Evolutionary conservation across 106 monocot genomes (phyloP), one percentile per base, ranked within the genome.

Genomic region (Gastrodia elata): DNA sequence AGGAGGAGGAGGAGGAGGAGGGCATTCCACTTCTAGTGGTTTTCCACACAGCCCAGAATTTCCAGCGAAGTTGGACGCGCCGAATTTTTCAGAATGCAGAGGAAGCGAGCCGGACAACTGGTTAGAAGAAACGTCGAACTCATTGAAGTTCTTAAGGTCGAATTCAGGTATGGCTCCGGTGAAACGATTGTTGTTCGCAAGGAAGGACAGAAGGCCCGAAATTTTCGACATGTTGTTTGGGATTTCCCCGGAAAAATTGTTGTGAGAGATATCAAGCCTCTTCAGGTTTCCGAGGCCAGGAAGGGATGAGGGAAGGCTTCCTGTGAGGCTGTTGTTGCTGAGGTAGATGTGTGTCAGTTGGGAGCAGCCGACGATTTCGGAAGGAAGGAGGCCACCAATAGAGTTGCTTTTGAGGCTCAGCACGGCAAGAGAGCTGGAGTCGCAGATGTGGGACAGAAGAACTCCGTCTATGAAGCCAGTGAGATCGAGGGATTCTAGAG

Each of bases 211-310:
- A 4, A 87, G 76, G 13, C 84, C 81, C 0, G 82, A 79, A 49
- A 82, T 79, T 18, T 8, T 30, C 1, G 68, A 30, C 16, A 77
- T 18, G 36, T 75, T 80, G 8, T 71, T 55, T 1, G 84, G 87
- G 2, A 87, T 38, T 39, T 74, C 44, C 7, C 81, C 84, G 64
- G 79, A 81, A 72, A 87, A 87, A 16, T 44, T 59, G 77, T 87
- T 87, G 38, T 71, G 30, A 10, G 81, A 82, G 16, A 84, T 34
- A 64, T 82, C 70, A 22, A 87, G 61, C 59, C 58, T 38, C 61
- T 79, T 79, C 40, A 87, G 44, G 71, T 79, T 79, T 0, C 36
- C 74, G 6, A 87, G 73, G 16, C 8, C 8, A 8, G 74, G 24
- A 2, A 87, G 73, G 5, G 81, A 56, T 4, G 79, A 68, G 0